Base-by-base conservation (phyloP, 768 basidiomycete genomes). In the Termitomyces sp. region DNA sequence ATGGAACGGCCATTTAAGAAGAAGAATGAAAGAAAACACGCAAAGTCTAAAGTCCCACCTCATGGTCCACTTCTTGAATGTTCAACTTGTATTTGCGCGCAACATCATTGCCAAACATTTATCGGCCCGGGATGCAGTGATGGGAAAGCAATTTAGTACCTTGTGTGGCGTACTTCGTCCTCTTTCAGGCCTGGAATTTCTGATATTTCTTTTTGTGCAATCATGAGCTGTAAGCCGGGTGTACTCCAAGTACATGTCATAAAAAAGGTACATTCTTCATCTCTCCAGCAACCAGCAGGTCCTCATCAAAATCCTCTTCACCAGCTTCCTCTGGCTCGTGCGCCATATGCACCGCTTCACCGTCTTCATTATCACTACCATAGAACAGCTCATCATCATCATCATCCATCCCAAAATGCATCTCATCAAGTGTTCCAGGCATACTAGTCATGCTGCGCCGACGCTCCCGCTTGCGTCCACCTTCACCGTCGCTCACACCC, bases 351-450 rank as follows among this genome's bases (percentile, higher is more conserved):
- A 70, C 76, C 32, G 59, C 71, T 20, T 70, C 64, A 30, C 65
- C 70, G 10, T 75, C 75, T 52, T 69, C 68, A 40, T 68, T 72
- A 9, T 71, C 69, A 16, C 69, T 72, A 20, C 59, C 65, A 30
- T 69, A 71, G 7, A 70, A 70, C 1, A 66, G 67, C n/a, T 71
- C 69, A 10, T 70, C 72, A 1, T 73, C 80, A 12, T 73, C 80
- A 12, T 83, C 80, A 44, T 82, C 81, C 60, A 81, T 70, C 16
- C 74, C 81, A 60, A 84, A 82, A 50, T 81, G 75, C 65, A 79
- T 76, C 60, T 87, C 81, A 58, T 87, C 83, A 59, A 93, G 70
- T 22, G 90, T 88, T 32, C 92, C 92, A 13, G 91, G 92, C 88
- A 95, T 93, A 66, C 91, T 93, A 44, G 84, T 83, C 70, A 88